Evolutionary conservation across 495 filamentous ascomycete species (phyloP).

Genomic region (Aspergillus baeticus): DNA sequence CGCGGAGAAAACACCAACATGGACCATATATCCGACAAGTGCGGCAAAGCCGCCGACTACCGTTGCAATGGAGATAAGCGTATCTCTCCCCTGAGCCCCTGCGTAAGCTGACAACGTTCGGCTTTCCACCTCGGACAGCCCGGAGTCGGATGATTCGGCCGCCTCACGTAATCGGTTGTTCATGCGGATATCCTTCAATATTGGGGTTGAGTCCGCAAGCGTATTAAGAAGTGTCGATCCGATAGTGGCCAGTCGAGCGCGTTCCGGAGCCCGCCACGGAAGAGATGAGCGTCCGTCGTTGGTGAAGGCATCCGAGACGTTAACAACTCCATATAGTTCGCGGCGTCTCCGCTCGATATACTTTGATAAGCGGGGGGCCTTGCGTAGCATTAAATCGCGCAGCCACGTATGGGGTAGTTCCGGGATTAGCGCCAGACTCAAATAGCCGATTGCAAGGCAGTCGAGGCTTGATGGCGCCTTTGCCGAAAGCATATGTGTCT

Average conservation of each 20-base stretch:
- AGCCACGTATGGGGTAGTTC: slow-evolving; percentile 73
- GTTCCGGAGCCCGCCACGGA: slow-evolving; percentile 38
- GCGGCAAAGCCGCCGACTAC: slow-evolving; percentile 36
- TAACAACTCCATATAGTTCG: slow-evolving; percentile 39
- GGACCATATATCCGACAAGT: slow-evolving; percentile 42
- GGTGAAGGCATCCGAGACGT: slow-evolving; percentile 28
- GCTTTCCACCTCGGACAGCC: slow-evolving; percentile 26
- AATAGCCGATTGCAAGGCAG: slow-evolving; percentile 74
- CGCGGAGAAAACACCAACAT: slow-evolving; percentile 29
- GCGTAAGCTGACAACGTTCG: slow-evolving; percentile 27
- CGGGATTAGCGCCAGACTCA: slow-evolving; percentile 69
- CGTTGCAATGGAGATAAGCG: slow-evolving; percentile 37
- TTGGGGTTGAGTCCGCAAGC: slow-evolving; percentile 41
- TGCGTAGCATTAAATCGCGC: slow-evolving; percentile 54
- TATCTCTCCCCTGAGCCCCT: slow-evolving; percentile 32
- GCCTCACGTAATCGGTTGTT: slow-evolving; percentile 35
- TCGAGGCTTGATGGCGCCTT: slow-evolving; percentile 62
- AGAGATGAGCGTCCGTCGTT: slow-evolving; percentile 18
- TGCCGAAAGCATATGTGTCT: slow-evolving; percentile 51
- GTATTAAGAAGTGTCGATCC: slow-evolving; percentile 38
- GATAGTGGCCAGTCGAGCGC: slow-evolving; percentile 32
- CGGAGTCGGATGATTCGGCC: slow-evolving; percentile 28
- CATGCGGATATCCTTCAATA: slow-evolving; percentile 37
- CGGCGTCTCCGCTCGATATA: slow-evolving; percentile 53
- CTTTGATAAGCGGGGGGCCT: slow-evolving; percentile 50